Evolutionary conservation across 768 basidiomycete genomes (phyloP), one percentile per base, ranked within the genome.

Genomic region (Solioccasus polychromus): DNA sequence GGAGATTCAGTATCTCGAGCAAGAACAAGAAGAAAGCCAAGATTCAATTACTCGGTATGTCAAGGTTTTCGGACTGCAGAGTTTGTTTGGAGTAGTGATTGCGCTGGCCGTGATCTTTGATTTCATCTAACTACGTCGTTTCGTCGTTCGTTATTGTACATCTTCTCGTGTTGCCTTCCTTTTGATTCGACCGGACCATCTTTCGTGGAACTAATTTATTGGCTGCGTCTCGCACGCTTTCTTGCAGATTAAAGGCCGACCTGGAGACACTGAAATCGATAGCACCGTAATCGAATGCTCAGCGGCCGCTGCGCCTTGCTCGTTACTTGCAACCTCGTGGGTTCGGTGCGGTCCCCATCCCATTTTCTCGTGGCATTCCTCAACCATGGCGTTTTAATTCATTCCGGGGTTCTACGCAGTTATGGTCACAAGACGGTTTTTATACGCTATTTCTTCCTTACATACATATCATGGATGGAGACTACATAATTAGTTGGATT

Each of bases 21-120:
- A 82, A 61, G 87, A 89, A 20, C 80, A 85, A 59, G 87, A 90
- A 32, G 90, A 92, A 54, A 79, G 58, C 50, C 75, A 82, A 54
- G 85, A 88, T 58, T 77, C 81, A 48, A 82, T 90, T 45, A 82
- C 82, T 59, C 79, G 83, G 88, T 91, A 85, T 70, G 85, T 81
- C 60, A 71, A 68, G 60, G 68, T 78, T 55, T 82, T 80, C 67
- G 71, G 75, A 56, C 67, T 79, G 55, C 79, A 81, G 65, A 73
- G 75, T 60, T 77, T 80, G 52, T 63, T 77, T 51, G 74, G 73
- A 56, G 74, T 71, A 50, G 60, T 75, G 45, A 62, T 75, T 53
- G 72, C 76, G 60, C 71, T 80, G 64, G 78, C 70, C 65, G 72
- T 77, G 60, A 70, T 82, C 51, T 78, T 76, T 59, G 73, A 74